A percentile compares a stretch with the other conserved stretches of the same genome.
phyloP scores from a whole-genome alignment of 805 yeast species.

The Saccharomycopsis capsularis region DNA sequence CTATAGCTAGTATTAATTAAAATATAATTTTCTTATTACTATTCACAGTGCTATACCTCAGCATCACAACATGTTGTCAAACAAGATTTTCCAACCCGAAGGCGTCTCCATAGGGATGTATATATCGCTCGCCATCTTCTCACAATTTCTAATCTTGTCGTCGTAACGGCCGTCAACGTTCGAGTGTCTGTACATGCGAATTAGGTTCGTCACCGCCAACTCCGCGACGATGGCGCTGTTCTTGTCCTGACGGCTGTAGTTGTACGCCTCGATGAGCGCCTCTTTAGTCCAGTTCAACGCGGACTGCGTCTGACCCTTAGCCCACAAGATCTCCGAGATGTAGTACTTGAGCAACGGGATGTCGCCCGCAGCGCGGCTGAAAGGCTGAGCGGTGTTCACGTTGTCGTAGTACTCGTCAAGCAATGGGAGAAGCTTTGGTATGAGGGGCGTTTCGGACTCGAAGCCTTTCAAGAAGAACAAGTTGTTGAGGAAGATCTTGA shows the following conservation, averaged over 20 bases:
- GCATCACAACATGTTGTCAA: not conserved
- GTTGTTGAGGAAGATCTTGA: slow-evolving; percentile 32
- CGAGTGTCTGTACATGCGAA: slow-evolving; percentile 28
- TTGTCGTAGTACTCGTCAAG: slow-evolving; percentile 8
- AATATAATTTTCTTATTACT: too few species aligned
- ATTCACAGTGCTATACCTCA: too few species aligned
- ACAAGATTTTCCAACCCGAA: slow-evolving; percentile 6
- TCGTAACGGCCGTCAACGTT: slow-evolving; percentile 17
- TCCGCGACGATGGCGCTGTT: slow-evolving; percentile 35
- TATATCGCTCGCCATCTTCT: slow-evolving; percentile 20
- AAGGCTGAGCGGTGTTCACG: slow-evolving; percentile 18
- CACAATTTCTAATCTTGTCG: slow-evolving; percentile 16
- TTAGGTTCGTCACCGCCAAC: slow-evolving; percentile 32
- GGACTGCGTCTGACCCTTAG: slow-evolving; percentile 27
- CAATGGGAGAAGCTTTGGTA: slow-evolving; percentile 5
- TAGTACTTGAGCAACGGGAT: slow-evolving; percentile 36
- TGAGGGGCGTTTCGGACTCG: slow-evolving; percentile 7
- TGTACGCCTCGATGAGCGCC: slow-evolving; percentile 30
- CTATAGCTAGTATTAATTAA: too few species aligned
- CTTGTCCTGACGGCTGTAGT: slow-evolving; percentile 28
- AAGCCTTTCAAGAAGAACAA: slow-evolving; percentile 30
- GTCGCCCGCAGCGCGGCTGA: slow-evolving; percentile 18
- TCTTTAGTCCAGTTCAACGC: slow-evolving; percentile 38
- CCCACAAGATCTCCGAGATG: slow-evolving; percentile 38
- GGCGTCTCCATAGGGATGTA: slow-evolving; percentile 13